Evolutionary conservation across 352 stramenopile species (phyloP).

Genomic region (Pythium volutum): DNA sequence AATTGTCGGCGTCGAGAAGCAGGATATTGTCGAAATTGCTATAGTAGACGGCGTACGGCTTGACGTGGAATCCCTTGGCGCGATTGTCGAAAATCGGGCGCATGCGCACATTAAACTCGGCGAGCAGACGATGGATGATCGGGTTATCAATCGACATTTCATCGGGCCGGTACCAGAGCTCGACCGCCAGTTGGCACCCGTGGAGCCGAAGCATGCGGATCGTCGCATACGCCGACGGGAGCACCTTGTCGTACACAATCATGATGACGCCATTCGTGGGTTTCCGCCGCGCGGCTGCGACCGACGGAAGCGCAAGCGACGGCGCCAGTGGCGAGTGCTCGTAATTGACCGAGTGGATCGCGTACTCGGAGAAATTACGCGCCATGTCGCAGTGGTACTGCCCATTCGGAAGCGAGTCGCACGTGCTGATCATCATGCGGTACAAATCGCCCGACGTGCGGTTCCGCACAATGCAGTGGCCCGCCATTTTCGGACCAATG

Average conservation of each 20-base stretch:
- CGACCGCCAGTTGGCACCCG: slow-evolving; percentile 71
- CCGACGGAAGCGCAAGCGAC: slow-evolving; percentile 56
- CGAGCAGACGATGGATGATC: slow-evolving; percentile 66
- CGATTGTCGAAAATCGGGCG: slow-evolving; percentile 75
- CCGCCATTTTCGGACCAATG: slow-evolving; percentile 68
- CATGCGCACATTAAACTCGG: slow-evolving; percentile 73
- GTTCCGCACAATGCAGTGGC: slow-evolving; percentile 84
- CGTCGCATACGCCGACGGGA: slow-evolving; percentile 73
- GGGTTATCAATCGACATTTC: slow-evolving; percentile 85
- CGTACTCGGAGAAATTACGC: slow-evolving; percentile 80
- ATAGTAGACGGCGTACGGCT: slow-evolving; percentile 86
- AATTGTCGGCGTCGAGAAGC: slow-evolving; percentile 80
- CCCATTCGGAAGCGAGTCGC: slow-evolving; percentile 63
- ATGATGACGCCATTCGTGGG: slow-evolving; percentile 76
- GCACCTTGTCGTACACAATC: slow-evolving; percentile 83
- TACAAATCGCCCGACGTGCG: slow-evolving; percentile 75
- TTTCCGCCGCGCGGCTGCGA: slow-evolving; percentile 39
- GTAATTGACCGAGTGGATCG: slow-evolving; percentile 64
- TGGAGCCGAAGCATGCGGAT: slow-evolving; percentile 77
- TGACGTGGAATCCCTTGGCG: slow-evolving; percentile 77
- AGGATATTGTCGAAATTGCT: slow-evolving; percentile 83
- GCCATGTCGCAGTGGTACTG: slow-evolving; percentile 82
- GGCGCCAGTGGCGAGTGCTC: slow-evolving; percentile 65
- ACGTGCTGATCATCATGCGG: slow-evolving; percentile 79
- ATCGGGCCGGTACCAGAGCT: slow-evolving; percentile 84